Evolutionary conservation across 441 rosid species (phyloP).

Genomic region (Gossypium schwendimanii): DNA sequence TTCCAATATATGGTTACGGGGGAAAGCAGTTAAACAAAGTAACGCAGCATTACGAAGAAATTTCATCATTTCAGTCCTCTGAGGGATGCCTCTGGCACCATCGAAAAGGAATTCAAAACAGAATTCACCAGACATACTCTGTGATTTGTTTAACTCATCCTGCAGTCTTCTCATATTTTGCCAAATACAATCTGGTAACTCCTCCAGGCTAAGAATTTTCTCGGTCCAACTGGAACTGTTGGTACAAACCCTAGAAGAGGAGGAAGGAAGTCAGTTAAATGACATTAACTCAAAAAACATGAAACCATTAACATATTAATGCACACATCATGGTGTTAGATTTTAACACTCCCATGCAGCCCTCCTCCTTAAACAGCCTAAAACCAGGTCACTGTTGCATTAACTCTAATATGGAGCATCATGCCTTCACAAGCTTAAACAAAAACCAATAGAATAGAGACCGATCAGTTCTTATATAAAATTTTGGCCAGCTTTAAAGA

Average conservation of each 20-base stretch:
- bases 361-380: neutral
- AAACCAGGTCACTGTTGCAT: neutral
- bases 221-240: conserved; percentile 83
- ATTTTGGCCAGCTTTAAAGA: neutral
- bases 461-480: neutral
- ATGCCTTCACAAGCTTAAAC: neutral
- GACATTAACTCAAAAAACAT: conserved; percentile 1
- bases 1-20: conserved; percentile 68
- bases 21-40: conserved; percentile 71
- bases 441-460: neutral
- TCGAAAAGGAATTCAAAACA: conserved; percentile 44
- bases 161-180: conserved; percentile 44
- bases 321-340: neutral
- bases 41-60: conserved; percentile 79
- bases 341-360: neutral
- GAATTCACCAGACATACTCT: conserved; percentile 28
- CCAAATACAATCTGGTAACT: conserved; percentile 50
- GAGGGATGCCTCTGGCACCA: conserved; percentile 34
- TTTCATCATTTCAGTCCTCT: conserved; percentile 53
- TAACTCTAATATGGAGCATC: neutral
- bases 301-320: conserved; percentile 8
- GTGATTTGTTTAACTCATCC: conserved; percentile 25
- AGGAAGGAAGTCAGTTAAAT: neutral
- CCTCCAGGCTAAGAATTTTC: conserved; percentile 54
- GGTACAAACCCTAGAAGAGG: conserved; percentile 52